A percentile compares a stretch with the other conserved stretches of the same genome.
Conservation (phyloP, 2,329 filamentous ascomycete genomes). For the Xylariaceae sp. region DNA sequence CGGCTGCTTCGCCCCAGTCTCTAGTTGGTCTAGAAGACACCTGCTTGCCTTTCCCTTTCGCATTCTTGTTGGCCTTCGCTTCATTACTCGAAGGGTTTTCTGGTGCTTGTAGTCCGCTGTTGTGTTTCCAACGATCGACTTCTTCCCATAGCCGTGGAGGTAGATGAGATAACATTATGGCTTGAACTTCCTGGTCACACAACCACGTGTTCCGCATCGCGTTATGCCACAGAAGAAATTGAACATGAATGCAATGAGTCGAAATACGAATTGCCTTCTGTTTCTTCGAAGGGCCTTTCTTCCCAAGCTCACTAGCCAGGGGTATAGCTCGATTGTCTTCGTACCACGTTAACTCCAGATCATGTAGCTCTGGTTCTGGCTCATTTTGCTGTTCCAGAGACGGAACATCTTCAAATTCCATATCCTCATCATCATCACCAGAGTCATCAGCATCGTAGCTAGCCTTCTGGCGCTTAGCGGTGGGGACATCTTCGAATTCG, state of each 20-base stretch:
- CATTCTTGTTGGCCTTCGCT: conserved; percentile 49
- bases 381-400: conserved; percentile 49
- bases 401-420: conserved; percentile 67
- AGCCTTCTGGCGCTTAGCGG: conserved; percentile 50
- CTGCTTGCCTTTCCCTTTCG: conserved; percentile 42
- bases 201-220: conserved; percentile 83
- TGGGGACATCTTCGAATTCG: conserved; percentile 61
- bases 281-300: conserved; percentile 85
- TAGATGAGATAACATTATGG: conserved; percentile 76
- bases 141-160: conserved; percentile 73
- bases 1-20: conserved; percentile 77
- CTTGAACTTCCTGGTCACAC: conserved; percentile 77
- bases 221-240: conserved; percentile 89
- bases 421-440: conserved; percentile 57
- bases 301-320: conserved; percentile 68
- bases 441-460: conserved; percentile 44
- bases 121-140: conserved; percentile 73
- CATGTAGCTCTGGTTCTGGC: conserved; percentile 62
- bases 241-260: conserved; percentile 89
- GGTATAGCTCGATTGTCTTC: conserved; percentile 66
- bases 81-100: conserved; percentile 44
- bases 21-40: conserved; percentile 49
- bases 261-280: conserved; percentile 79
- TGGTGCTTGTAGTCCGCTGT: conserved; percentile 65
- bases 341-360: conserved; percentile 76